These are phyloP conservation scores for Hypoxylon crocopeplum DNA, from an alignment of 495 filamentous ascomycete species.

Conservation along the genomic window DNA sequence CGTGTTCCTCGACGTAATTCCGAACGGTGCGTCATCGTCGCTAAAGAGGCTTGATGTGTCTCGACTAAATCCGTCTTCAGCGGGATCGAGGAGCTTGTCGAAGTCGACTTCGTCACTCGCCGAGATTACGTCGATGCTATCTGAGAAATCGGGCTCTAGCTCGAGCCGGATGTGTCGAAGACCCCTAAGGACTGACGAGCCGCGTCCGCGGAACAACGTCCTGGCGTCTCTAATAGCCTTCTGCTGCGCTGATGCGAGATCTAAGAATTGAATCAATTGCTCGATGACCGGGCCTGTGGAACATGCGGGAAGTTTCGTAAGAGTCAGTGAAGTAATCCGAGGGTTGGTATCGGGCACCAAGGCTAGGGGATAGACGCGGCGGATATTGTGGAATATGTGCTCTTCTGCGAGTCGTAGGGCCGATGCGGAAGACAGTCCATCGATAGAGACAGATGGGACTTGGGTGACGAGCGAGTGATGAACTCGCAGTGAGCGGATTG, in stretches of 20 bases:
- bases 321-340: constrained; percentile 46
- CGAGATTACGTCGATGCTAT: constrained; percentile 23
- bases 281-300: constrained; percentile 49
- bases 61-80: constrained; percentile 37
- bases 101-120: constrained; percentile 34
- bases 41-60: constrained; percentile 38
- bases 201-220: constrained; percentile 9
- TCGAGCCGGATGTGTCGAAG: constrained; percentile 53
- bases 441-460: constrained; percentile 40
- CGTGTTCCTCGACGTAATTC: constrained; percentile 3
- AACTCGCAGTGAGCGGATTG: constrained; percentile 51
- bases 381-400: constrained; percentile 42
- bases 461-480: constrained; percentile 59
- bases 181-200: constrained; percentile 42
- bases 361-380: constrained; percentile 48
- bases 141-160: constrained; percentile 44
- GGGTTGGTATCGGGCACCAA: constrained; percentile 56
- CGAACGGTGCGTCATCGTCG: constrained; percentile 23
- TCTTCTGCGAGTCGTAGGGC: constrained; percentile 48
- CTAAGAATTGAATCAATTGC: constrained; percentile 45
- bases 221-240: constrained; percentile 36
- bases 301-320: constrained; percentile 49
- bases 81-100: constrained; percentile 38
- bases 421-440: constrained; percentile 29
- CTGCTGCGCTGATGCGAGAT: constrained; percentile 50